These are phyloP conservation scores for Saccharomycopsis sp. DNA, from an alignment of 805 yeast species.

Conservation along the genomic window DNA sequence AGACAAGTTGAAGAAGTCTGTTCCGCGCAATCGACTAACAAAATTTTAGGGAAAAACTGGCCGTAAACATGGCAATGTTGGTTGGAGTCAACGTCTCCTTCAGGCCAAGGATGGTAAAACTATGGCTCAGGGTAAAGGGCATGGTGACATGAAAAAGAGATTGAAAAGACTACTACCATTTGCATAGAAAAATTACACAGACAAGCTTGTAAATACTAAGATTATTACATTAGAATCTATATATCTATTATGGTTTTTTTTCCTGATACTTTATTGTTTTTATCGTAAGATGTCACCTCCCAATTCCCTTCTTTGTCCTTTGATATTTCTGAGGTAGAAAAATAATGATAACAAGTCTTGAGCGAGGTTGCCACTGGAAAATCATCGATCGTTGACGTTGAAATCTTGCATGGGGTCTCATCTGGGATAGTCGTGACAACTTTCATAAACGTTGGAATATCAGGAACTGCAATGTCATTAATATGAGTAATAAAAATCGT, in stretches of 20 bases:
- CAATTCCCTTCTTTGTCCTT: slow-evolving; percentile 26
- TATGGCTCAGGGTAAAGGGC: slow-evolving; percentile 41
- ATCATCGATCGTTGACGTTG: slow-evolving; percentile 78
- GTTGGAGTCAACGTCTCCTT: slow-evolving; percentile 64
- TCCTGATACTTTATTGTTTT: slow-evolving; percentile 4
- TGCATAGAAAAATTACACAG: too few relatives aligned
- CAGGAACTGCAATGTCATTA: slow-evolving; percentile 32
- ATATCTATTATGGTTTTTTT: too few relatives aligned
- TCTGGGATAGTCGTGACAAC: slow-evolving; percentile 70
- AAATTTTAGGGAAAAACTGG: slow-evolving; percentile 60
- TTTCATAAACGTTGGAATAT: slow-evolving; percentile 58
- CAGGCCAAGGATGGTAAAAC: slow-evolving; percentile 54
- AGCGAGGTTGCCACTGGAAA: slow-evolving; percentile 59
- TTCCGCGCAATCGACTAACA: too few relatives aligned
- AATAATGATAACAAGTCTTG: slow-evolving; percentile 12
- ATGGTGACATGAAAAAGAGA: slow-evolving; percentile 51
- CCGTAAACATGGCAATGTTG: slow-evolving; percentile 88
- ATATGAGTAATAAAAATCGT: slow-evolving; percentile 17
- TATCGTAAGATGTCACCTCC: slow-evolving; percentile 10
- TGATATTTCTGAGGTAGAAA: slow-evolving; percentile 41
- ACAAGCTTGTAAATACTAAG: too few relatives aligned
- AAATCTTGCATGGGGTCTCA: slow-evolving; percentile 70
- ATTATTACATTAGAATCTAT: too few relatives aligned
- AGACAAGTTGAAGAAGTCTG: too few relatives aligned
- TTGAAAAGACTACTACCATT: slow-evolving; percentile 49